Evolutionary conservation across 2,329 filamentous ascomycete genomes (phyloP).

Genomic region (Aspergillus sclerotialis): DNA sequence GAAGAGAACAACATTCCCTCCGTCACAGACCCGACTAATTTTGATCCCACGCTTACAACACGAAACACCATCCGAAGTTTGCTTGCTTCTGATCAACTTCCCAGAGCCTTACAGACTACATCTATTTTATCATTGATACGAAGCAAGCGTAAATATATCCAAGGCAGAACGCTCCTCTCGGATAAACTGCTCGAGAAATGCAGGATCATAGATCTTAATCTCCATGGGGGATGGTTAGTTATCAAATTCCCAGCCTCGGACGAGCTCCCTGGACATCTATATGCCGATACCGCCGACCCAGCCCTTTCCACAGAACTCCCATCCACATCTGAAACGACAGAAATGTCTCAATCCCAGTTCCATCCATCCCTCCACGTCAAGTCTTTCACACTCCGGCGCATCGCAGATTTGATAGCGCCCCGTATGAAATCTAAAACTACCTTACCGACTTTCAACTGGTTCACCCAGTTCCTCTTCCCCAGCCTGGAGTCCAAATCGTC

Average conservation of each 20-base stretch:
- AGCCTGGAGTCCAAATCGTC: too few relatives aligned
- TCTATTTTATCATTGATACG: conserved; percentile 57
- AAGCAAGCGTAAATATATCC: conserved; percentile 42
- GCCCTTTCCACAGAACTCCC: conserved; percentile 5
- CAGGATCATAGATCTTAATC: conserved; percentile 23
- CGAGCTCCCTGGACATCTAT: too few relatives aligned
- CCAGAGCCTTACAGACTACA: conserved; percentile 60
- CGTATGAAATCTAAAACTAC: conserved; percentile 33
- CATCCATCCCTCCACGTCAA: conserved; percentile 23
- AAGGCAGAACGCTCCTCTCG: conserved; percentile 46
- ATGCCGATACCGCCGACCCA: too few relatives aligned
- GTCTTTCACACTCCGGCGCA: conserved; percentile 39
- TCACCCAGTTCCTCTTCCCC: conserved; percentile 37
- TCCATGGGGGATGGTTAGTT: conserved; percentile 27
- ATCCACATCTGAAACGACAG: not conserved
- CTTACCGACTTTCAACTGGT: conserved; percentile 36
- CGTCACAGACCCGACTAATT: conserved; percentile 82
- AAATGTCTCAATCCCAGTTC: not conserved
- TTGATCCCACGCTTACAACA: conserved; percentile 65
- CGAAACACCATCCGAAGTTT: conserved; percentile 76
- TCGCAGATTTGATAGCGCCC: conserved; percentile 46
- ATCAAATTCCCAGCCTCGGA: conserved; percentile 19
- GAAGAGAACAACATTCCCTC: conserved; percentile 59
- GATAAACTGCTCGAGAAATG: conserved; percentile 43
- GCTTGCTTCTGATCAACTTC: conserved; percentile 53